Conservation (phyloP, 1,139 yeast genomes). For the Geotrichum siamense region DNA sequence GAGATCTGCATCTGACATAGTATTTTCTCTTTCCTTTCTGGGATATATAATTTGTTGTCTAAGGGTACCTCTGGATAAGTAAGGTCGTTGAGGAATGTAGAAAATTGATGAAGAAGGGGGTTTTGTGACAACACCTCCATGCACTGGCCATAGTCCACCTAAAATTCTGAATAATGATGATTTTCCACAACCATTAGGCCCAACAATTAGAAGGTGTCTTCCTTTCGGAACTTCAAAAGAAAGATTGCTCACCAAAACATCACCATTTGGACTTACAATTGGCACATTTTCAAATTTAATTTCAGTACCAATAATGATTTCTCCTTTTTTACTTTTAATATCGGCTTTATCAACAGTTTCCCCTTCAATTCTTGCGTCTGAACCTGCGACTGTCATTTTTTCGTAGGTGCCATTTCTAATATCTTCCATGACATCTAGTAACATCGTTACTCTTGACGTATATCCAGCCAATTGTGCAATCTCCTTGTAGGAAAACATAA, state of each 20-base stretch:
- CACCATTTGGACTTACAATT: slow-evolving; percentile 77
- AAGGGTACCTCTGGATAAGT: slow-evolving; percentile 65
- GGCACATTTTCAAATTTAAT: slow-evolving; percentile 69
- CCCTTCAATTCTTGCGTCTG: slow-evolving; percentile 10
- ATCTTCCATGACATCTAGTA: slow-evolving; percentile 56
- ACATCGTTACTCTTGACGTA: slow-evolving; percentile 65
- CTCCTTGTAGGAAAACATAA: slow-evolving; percentile 78
- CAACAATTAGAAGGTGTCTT: slow-evolving; percentile 80
- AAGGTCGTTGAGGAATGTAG: slow-evolving; percentile 89
- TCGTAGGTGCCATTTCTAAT: slow-evolving; percentile 39
- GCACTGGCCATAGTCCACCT: slow-evolving; percentile 90
- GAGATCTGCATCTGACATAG: slow-evolving; percentile 56
- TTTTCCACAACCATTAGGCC: slow-evolving; percentile 95
- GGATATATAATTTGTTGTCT: slow-evolving; percentile 90
- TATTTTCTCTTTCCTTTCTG: slow-evolving; percentile 55
- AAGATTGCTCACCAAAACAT: slow-evolving; percentile 58
- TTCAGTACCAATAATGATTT: slow-evolving; percentile 46
- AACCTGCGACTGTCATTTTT: slow-evolving; percentile 28
- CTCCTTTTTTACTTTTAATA: slow-evolving; percentile 22
- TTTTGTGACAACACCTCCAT: slow-evolving; percentile 51
- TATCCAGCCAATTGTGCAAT: slow-evolving; percentile 82
- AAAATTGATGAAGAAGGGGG: slow-evolving; percentile 69
- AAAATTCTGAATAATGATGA: slow-evolving; percentile 83
- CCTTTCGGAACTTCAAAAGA: slow-evolving; percentile 72
- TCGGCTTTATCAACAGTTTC: slow-evolving; percentile 8